Base-by-base conservation (phyloP, 1,139 yeast species). In the Eremothecium cymbalariae region DNA sequence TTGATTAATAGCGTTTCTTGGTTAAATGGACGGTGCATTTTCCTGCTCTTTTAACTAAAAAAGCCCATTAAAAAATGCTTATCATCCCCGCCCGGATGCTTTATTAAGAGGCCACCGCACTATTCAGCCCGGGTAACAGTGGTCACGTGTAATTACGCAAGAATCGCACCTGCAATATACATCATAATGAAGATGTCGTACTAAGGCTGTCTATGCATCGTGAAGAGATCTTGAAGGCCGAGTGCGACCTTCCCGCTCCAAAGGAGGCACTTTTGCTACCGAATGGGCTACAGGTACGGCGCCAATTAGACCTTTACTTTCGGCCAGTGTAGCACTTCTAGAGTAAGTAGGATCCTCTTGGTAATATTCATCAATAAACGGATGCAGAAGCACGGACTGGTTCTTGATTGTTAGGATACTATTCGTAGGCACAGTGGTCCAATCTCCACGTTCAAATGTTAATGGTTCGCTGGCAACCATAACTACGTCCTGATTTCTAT, bases 391-490 rank as follows among this genome's bases (percentile, higher is more conserved):
- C 6, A 90, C 94, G 1, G 94, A 84, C 53, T 86, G 94, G 38
- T 74, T 78, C 44, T 78, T 78, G 40, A 90, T 78, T 1, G 95
- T 82, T n/a, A 90, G 59, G 3, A 80, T 63, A 2, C 96, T 81
- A 57, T 90, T 90, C 3, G 97, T 81, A 2, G 97, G 98, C 1
- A 90, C 94, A 12, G 95, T 80, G 40, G 90, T 82, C 98, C 98
- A 90, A 61, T 90, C 98, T 25, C 90, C 90, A 39, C 98, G 66
- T 62, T 90, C 97, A 59, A 90, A 90, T 0, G 98, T 90, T 39
- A 90, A 67, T 0, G 98, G 98, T 54, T 90, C 98, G 22, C 94
- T 80, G 2, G 98, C 95, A 28, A 90, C 85, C 77, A 90, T 82
- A n/a, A 90, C 80, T 23, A 90, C 90, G 57, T 85, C 90, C 56